Evolutionary conservation across 306 rosid genomes (phyloP).

Genomic region (Cajanus cajan): DNA sequence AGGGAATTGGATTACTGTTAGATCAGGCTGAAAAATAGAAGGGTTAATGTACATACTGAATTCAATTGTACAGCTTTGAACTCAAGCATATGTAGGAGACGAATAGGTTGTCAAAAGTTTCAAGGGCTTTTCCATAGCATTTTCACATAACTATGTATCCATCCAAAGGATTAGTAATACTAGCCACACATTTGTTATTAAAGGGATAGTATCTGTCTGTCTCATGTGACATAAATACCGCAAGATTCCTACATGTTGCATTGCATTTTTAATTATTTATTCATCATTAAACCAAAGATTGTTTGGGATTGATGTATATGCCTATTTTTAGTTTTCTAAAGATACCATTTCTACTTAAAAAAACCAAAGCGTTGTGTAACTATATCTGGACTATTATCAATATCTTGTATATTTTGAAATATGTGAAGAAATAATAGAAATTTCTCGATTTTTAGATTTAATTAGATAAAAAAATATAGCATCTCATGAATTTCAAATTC

Average conservation of each 20-base stretch:
- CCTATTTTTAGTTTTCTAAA: background rate
- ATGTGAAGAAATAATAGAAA: no score
- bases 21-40: conserved; percentile 32
- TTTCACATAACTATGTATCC: background rate
- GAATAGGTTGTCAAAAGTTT: conserved; percentile 17
- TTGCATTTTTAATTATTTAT: background rate
- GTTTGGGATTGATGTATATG: background rate
- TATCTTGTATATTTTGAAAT: no score
- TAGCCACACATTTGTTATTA: background rate
- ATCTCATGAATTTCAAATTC: no score
- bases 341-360: background rate
- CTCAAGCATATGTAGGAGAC: background rate
- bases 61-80: conserved; percentile 31
- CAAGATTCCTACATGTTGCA: background rate
- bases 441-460: no score
- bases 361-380: background rate
- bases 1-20: conserved; percentile 60
- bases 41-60: background rate
- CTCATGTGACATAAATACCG: background rate
- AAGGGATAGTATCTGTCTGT: no score
- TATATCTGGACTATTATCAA: no score
- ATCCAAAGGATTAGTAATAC: background rate
- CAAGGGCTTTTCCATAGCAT: background rate
- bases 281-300: background rate
- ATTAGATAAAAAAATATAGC: no score